phyloP scores from a whole-genome alignment of 305 asterid species.

The Fraxinus sp. region DNA sequence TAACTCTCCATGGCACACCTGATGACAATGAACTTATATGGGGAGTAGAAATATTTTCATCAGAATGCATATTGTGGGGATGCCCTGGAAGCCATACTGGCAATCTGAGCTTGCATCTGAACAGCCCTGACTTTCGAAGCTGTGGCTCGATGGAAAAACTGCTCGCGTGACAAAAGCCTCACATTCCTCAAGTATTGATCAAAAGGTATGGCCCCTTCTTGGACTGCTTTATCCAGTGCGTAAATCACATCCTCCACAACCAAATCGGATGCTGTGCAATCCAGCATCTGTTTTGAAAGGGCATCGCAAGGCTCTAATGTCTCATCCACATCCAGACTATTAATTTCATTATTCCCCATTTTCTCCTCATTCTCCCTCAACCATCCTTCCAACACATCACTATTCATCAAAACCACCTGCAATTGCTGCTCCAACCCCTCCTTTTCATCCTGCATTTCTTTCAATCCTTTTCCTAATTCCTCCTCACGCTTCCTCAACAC shows the following conservation, averaged over 20 bases:
- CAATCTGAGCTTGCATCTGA: conserved; percentile 93
- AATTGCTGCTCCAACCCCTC: conserved; percentile 91
- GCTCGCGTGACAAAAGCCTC: conserved; percentile 77
- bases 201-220: conserved; percentile 78
- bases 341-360: conserved; percentile 25
- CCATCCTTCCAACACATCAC: conserved; percentile 74
- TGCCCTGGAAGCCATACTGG: conserved; percentile 79
- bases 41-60: conserved; percentile 26
- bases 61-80: conserved; percentile 51
- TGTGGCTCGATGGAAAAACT: conserved; percentile 83
- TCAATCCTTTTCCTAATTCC: conserved; percentile 59
- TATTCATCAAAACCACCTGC: conserved; percentile 78
- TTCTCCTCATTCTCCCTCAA: conserved; percentile 70
- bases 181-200: conserved; percentile 87
- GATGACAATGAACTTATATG: background rate
- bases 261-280: conserved; percentile 73
- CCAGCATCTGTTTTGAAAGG: conserved; percentile 73
- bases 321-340: conserved; percentile 51
- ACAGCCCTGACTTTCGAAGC: conserved; percentile 77
- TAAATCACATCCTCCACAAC: conserved; percentile 79
- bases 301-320: conserved; percentile 69
- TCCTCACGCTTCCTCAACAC: conserved; percentile 67
- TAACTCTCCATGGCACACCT: background rate
- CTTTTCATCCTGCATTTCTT: conserved; percentile 86
- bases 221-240: conserved; percentile 85